A percentile compares a stretch with the other conserved stretches of the same genome.
Evolutionary conservation across 2,329 filamentous ascomycete genomes (phyloP).

Genomic region (Scytalidium lignicola): DNA sequence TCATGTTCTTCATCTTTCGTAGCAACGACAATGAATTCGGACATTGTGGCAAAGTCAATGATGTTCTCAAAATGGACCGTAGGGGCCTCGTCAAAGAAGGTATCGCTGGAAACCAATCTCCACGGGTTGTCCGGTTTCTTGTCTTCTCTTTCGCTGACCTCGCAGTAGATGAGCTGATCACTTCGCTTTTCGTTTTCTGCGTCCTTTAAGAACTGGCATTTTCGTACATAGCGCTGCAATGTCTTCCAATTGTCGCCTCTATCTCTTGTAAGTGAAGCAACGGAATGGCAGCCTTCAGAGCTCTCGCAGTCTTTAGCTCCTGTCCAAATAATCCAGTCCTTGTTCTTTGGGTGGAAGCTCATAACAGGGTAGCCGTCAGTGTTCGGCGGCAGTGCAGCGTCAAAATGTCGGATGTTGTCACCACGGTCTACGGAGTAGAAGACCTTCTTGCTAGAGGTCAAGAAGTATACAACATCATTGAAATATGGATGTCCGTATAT

Average conservation of each 20-base stretch:
- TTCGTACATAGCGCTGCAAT: conserved; percentile 67
- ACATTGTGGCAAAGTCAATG: conserved; percentile 87
- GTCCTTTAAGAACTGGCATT: conserved; percentile 81
- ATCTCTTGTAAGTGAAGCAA: conserved; percentile 73
- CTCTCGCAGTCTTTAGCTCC: conserved; percentile 64
- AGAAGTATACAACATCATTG: conserved; percentile 81
- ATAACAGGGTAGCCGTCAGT: conserved; percentile 46
- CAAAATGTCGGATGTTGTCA: conserved; percentile 66
- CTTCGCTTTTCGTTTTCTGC: conserved; percentile 46
- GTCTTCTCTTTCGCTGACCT: conserved; percentile 59
- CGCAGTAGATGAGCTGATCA: conserved; percentile 48
- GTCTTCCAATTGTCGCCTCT: conserved; percentile 76
- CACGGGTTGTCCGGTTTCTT: conserved; percentile 54
- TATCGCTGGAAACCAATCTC: conserved; percentile 70
- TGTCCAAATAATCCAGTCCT: conserved; percentile 90
- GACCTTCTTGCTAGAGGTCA: conserved; percentile 61
- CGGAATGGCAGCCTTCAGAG: conserved; percentile 56
- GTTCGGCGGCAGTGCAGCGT: conserved; percentile 55
- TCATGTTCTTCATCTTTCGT: conserved; percentile 59
- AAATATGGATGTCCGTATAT: conserved; percentile 78
- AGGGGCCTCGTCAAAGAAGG: conserved; percentile 67
- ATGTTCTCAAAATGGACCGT: conserved; percentile 63
- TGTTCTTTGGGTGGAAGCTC: conserved; percentile 77
- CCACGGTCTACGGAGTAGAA: conserved; percentile 81
- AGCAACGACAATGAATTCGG: conserved; percentile 91